Conservation (phyloP, 495 filamentous ascomycete genomes). For the Paragyromitra xinjiangensis region DNA sequence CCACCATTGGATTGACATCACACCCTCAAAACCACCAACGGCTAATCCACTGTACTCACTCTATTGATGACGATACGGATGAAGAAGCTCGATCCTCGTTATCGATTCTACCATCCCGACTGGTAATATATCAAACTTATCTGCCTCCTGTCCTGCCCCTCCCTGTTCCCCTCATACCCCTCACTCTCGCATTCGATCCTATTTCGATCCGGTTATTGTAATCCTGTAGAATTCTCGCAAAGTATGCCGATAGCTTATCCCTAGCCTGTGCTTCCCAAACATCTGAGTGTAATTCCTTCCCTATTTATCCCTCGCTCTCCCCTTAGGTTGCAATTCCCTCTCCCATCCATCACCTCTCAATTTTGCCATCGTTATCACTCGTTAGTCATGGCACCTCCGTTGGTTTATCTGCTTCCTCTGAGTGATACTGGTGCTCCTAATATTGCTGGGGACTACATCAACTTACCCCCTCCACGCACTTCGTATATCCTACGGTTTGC, state of each 20-base stretch:
- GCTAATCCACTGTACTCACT: slow-evolving; percentile 11
- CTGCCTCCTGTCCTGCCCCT: slow-evolving; percentile 35
- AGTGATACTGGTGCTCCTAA: slow-evolving; percentile 92
- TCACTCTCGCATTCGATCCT: slow-evolving; percentile 36
- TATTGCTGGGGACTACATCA: slow-evolving; percentile 88
- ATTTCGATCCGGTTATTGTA: slow-evolving; percentile 37
- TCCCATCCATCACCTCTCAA: slow-evolving; percentile 30
- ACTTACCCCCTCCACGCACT: slow-evolving; percentile 77
- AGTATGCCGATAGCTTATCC: slow-evolving; percentile 16
- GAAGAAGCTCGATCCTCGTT: slow-evolving; percentile 52
- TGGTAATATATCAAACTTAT: slow-evolving; percentile 44
- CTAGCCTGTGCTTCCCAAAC: slow-evolving; percentile 8
- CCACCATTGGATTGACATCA: slow-evolving; percentile 43
- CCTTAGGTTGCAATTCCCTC: slow-evolving; percentile 23
- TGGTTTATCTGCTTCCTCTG: slow-evolving; percentile 84
- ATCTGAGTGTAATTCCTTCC: slow-evolving; percentile 22
- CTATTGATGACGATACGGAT: slow-evolving; percentile 47
- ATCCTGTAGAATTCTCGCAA: slow-evolving; percentile 20
- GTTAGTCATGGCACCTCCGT: slow-evolving; percentile 48
- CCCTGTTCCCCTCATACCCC: slow-evolving; percentile 41
- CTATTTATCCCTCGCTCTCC: slow-evolving; percentile 50
- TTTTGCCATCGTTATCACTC: slow-evolving; percentile 24
- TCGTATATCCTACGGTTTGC: slow-evolving; percentile 85
- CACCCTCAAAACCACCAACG: slow-evolving; percentile 33
- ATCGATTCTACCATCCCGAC: slow-evolving; percentile 37